These are phyloP conservation scores for Naganishia vaughanmartiniae DNA, from an alignment of 768 basidiomycete genomes.

Conservation along the genomic window DNA sequence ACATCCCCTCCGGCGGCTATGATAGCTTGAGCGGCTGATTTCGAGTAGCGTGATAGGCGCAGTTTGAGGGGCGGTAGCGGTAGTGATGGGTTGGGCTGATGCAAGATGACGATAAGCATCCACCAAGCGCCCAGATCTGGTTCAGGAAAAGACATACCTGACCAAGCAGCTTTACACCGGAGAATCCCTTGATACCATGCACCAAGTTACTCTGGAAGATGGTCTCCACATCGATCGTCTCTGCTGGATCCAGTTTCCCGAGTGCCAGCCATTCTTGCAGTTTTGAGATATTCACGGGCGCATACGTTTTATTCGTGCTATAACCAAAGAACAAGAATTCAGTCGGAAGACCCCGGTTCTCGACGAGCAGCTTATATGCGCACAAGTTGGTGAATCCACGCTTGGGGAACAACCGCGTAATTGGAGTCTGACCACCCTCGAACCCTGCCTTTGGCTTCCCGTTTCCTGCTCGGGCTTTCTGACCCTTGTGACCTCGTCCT, in stretches of 20 bases:
- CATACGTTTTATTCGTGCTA: conserved; percentile 73
- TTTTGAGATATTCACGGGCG: conserved; percentile 79
- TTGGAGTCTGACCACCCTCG: conserved; percentile 95
- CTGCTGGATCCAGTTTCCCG: conserved; percentile 72
- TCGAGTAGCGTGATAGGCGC: conserved; percentile 77
- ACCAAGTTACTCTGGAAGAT: conserved; percentile 81
- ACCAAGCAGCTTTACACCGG: conserved; percentile 87
- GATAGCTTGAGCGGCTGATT: conserved; percentile 78
- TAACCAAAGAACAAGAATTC: not conserved
- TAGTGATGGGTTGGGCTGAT: conserved; percentile 34
- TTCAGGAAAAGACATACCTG: conserved; percentile 58
- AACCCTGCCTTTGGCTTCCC: conserved; percentile 79
- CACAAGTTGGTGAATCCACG: conserved; percentile 90
- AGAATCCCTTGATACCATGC: conserved; percentile 68
- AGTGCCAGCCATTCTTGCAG: conserved; percentile 88
- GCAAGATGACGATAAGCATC: not conserved
- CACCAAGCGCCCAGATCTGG: conserved; percentile 55
- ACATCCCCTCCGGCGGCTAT: conserved; percentile 78
- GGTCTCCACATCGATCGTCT: conserved; percentile 83
- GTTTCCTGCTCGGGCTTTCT: conserved; percentile 85
- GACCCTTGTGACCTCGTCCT: conserved; percentile 91
- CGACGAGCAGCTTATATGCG: conserved; percentile 47
- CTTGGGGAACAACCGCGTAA: conserved; percentile 87
- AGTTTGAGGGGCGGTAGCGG: conserved; percentile 66
- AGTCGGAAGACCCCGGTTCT: not conserved